These are phyloP conservation scores for Dalbergia oliveri DNA, from an alignment of 306 rosid species.

Conservation along the genomic window DNA sequence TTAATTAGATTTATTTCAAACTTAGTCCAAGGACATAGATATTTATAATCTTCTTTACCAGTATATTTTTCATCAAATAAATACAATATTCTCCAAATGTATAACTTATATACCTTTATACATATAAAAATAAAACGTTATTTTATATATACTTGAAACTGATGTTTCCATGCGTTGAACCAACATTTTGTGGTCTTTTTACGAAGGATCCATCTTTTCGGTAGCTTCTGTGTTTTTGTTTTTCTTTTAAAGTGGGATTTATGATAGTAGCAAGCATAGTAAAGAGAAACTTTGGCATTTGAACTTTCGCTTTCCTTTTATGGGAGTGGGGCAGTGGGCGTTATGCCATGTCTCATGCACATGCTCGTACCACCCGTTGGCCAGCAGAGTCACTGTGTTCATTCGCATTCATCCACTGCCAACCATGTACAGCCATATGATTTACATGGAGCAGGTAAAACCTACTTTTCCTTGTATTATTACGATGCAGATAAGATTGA, in stretches of 20 bases:
- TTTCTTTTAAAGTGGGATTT: not conserved
- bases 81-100: too few species aligned
- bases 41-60: too few species aligned
- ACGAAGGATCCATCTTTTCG: not conserved
- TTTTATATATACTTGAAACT: not conserved
- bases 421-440: not conserved
- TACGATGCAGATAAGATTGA: not conserved
- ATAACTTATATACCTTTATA: too few species aligned
- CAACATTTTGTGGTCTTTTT: not conserved
- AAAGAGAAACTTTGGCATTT: not conserved
- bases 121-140: not conserved
- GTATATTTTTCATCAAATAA: too few species aligned
- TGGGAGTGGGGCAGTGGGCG: not conserved
- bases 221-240: not conserved
- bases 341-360: not conserved
- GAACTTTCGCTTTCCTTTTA: not conserved
- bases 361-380: not conserved
- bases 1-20: too few species aligned
- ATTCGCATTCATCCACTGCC: not conserved
- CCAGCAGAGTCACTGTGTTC: not conserved
- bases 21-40: not conserved
- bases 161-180: not conserved
- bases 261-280: not conserved
- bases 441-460: too few species aligned
- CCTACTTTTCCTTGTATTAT: not conserved